A percentile compares a stretch with the other conserved stretches of the same genome.
Conservation (phyloP, 108 stramenopile species). For the Mayamaea pseudoterrestris region DNA sequence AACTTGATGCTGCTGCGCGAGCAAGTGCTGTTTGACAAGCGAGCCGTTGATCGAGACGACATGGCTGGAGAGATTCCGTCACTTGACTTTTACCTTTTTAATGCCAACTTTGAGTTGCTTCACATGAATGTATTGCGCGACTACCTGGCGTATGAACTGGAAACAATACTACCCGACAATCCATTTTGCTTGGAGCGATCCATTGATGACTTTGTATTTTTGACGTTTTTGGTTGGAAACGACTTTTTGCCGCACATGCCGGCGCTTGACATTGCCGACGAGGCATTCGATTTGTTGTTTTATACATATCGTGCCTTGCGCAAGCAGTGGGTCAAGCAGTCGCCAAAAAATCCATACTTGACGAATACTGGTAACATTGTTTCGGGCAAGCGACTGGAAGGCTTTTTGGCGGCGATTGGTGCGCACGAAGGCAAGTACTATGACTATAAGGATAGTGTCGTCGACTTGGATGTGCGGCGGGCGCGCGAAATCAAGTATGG, state of each 20-base stretch:
- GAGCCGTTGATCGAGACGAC: constrained; percentile 3
- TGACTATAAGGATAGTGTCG: constrained; percentile 45
- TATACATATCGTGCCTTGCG: constrained; percentile 80
- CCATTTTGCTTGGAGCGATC: constrained; percentile 78
- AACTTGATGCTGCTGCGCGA: constrained; percentile 88
- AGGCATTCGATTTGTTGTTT: constrained; percentile 90
- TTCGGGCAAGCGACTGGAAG: constrained; percentile 51
- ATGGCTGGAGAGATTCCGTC: not conserved
- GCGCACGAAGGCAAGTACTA: constrained; percentile 62
- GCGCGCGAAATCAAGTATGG: constrained; percentile 41
- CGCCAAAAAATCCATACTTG: constrained; percentile 62
- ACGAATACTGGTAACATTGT: constrained; percentile 77
- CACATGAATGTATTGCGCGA: constrained; percentile 92
- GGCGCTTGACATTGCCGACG: constrained; percentile 91
- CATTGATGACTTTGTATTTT: constrained; percentile 98
- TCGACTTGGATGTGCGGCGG: constrained; percentile 32
- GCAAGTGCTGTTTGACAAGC: constrained; percentile 72
- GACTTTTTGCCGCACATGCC: constrained; percentile 98
- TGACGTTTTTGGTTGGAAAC: constrained; percentile 97
- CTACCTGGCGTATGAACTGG: constrained; percentile 90
- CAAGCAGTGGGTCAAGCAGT: constrained; percentile 52
- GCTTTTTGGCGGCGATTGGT: constrained; percentile 56
- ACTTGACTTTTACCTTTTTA: constrained; percentile 55
- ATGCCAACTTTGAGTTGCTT: constrained; percentile 90
- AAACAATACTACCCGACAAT: constrained; percentile 39